phyloP scores from a whole-genome alignment of 2,329 filamentous ascomycete species.

The Laburnicola sp. region DNA sequence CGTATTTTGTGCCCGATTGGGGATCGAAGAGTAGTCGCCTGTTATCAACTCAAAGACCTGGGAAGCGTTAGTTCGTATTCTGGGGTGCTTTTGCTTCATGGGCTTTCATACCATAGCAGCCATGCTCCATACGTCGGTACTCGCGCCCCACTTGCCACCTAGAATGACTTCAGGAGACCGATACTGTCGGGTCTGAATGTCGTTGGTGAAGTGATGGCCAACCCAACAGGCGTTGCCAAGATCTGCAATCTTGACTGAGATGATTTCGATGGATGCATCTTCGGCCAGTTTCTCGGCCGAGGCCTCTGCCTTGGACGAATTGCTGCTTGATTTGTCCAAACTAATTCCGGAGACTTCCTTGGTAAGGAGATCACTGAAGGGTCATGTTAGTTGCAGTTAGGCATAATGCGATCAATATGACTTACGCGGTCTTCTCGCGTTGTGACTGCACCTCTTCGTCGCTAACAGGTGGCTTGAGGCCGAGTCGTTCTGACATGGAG shows the following conservation, averaged over 20 bases:
- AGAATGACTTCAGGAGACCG: constrained; percentile 95
- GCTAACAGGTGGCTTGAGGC: constrained; percentile 56
- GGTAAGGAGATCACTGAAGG: constrained; percentile 76
- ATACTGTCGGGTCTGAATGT: constrained; percentile 98
- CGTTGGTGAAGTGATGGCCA: constrained; percentile 97
- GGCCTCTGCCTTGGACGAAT: constrained; percentile 53
- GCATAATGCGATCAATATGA: background rate
- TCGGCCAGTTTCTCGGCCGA: constrained; percentile 64
- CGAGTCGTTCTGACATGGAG: constrained; percentile 63
- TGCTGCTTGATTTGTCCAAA: constrained; percentile 67
- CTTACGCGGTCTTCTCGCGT: constrained; percentile 92
- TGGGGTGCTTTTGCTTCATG: background rate
- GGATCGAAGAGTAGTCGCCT: constrained; percentile 98
- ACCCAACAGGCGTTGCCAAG: constrained; percentile 99
- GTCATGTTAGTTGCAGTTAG: constrained; percentile 3
- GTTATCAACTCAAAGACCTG: constrained; percentile 97
- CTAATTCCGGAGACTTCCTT: constrained; percentile 95
- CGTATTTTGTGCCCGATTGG: constrained; percentile 97
- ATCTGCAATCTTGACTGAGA: constrained; percentile 98
- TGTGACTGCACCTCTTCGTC: constrained; percentile 69
- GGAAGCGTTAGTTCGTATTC: constrained; percentile 15
- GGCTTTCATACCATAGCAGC: constrained; percentile 80
- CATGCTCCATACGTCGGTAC: constrained; percentile 99
- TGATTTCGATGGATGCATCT: constrained; percentile 70
- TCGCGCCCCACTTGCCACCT: constrained; percentile 98